Base-by-base conservation (phyloP, 2,329 filamentous ascomycete species). In the Sarocladiaceae sp. region DNA sequence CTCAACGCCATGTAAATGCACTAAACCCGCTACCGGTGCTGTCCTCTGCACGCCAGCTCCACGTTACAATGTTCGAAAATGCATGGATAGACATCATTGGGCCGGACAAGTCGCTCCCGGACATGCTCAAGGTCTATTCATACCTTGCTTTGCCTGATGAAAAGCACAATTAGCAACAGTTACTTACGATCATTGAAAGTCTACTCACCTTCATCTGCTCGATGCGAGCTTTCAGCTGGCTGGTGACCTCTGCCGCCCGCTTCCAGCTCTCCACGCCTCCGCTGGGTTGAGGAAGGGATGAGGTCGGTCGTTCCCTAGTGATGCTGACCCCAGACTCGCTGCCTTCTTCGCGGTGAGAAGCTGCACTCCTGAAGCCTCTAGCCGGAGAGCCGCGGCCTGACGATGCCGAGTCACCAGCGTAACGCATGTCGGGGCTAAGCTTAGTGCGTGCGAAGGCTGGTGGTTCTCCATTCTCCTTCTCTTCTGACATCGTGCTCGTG, bases 191-290 rank as follows among this genome's bases (percentile, higher is more conserved):
- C 7, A 22, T 7, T 3, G 6, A 6, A 20, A 4, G 4, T 26
- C 28, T 26, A 44, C 72, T 59, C 62, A 82, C 83, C 80, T 97
- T 99, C 94, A 99, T 99, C 77, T 94, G 88, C 75, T 97, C 94
- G 69, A 99, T 99, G 66, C 94, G 84, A 50, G 93, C 91, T 75
- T 97, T 99, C 63, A 99, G 71, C 68, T 97, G 94, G 70, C 92
- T 97, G 52, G 94, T 99, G 53, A 99, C 94, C 74, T 99, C 94
- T 2, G 94, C 94, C 17, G 94, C 94, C 60, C 94, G 80, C 74
- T 92, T 95, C 94, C 94, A 99, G 66, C 92, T 97, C 73, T 99
- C 94, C 2, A 42, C 51, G 20, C 62, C 62, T 28, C 62, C 62
- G 6, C 62, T 54, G 4, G 69, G 62, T 20, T 69, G 67, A 4